Evolutionary conservation across 306 rosid genomes (phyloP).

Genomic region (Prosopis cineraria): DNA sequence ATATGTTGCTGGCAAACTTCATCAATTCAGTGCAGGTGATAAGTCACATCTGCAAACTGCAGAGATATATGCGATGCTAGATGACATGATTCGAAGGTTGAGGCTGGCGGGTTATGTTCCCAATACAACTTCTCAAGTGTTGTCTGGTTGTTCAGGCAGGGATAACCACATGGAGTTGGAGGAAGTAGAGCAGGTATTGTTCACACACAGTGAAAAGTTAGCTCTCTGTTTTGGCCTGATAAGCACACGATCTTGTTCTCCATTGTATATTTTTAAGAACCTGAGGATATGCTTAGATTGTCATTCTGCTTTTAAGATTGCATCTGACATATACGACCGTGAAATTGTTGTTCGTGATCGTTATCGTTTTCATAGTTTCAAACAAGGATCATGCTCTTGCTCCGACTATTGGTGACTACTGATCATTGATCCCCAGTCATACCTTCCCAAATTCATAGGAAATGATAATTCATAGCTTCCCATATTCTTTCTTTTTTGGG

Average conservation of each 20-base stretch:
- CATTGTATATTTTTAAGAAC: constrained; percentile 68
- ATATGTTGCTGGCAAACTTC: constrained; percentile 57
- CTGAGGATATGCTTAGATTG: constrained; percentile 72
- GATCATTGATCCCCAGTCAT: not conserved
- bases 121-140: constrained; percentile 54
- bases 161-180: constrained; percentile 45
- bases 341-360: constrained; percentile 76
- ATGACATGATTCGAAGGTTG: constrained; percentile 61
- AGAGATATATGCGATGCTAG: constrained; percentile 55
- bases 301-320: constrained; percentile 74
- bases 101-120: constrained; percentile 72
- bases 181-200: constrained; percentile 71
- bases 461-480: not conserved
- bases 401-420: constrained; percentile 70
- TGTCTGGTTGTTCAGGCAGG: constrained; percentile 42
- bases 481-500: not conserved
- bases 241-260: constrained; percentile 53
- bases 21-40: constrained; percentile 71
- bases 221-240: constrained; percentile 78
- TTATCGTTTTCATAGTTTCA: constrained; percentile 72
- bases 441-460: not conserved
- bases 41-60: constrained; percentile 52
- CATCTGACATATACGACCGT: constrained; percentile 54
- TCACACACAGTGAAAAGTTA: constrained; percentile 77
- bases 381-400: constrained; percentile 78